Conservation (phyloP, 805 yeast species). For the Pichia scutulata region DNA sequence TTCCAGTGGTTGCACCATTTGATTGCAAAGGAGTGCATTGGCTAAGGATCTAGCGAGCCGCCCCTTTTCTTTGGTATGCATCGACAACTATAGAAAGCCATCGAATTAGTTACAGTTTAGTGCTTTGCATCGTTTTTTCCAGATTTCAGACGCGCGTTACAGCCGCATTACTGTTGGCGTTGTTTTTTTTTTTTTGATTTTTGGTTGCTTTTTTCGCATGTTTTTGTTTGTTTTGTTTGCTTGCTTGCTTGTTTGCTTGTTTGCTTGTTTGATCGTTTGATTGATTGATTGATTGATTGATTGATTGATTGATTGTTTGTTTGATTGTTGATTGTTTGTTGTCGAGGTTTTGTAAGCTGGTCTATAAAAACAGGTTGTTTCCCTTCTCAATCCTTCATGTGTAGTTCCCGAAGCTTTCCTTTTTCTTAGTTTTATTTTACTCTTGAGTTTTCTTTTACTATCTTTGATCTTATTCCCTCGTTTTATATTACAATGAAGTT, state of each 20-base stretch:
- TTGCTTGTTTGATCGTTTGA: not conserved
- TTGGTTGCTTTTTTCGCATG: not conserved
- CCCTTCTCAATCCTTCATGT: not conserved
- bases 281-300: not conserved
- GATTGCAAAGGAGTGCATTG: too few species aligned
- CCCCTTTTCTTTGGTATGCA: too few species aligned
- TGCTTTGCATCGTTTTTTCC: too few species aligned
- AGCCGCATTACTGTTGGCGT: too few species aligned
- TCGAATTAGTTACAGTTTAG: too few species aligned
- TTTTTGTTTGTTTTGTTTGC: not conserved
- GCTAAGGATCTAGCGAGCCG: too few species aligned
- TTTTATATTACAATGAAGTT: constrained; percentile 9
- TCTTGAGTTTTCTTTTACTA: not conserved
- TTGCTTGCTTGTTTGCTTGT: not conserved
- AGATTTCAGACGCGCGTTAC: too few species aligned
- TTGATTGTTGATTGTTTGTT: not conserved
- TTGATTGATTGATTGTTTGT: not conserved
- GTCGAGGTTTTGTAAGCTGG: not conserved
- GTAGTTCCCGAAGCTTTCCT: too few species aligned
- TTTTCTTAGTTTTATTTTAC: not conserved
- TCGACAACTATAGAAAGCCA: too few species aligned
- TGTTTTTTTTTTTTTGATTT: not conserved
- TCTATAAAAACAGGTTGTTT: not conserved
- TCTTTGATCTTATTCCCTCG: not conserved
- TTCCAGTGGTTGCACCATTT: too few species aligned